Evolutionary conservation across 2,329 filamentous ascomycete species (phyloP).

Genomic region (Diplodia seriata): DNA sequence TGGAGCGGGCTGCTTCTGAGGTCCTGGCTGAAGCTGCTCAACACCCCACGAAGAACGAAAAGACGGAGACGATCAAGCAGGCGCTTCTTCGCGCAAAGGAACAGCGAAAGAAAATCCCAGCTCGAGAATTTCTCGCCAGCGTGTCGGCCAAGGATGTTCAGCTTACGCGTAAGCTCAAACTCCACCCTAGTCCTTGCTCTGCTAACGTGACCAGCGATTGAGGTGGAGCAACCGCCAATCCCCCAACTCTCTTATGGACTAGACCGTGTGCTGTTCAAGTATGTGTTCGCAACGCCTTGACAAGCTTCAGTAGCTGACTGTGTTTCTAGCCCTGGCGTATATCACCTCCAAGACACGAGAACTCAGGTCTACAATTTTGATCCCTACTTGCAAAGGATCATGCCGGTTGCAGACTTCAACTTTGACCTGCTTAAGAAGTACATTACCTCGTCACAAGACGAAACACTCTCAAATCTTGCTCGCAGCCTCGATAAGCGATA

Average conservation of each 20-base stretch:
- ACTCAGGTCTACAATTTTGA: slow-evolving; percentile 96
- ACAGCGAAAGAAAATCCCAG: background rate
- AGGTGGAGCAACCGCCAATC: slow-evolving; percentile 59
- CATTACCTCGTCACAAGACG: slow-evolving; percentile 88
- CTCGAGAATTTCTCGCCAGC: background rate
- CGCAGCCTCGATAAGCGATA: slow-evolving; percentile 75
- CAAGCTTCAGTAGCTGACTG: background rate
- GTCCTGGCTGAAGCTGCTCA: slow-evolving; percentile 8
- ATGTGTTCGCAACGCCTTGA: slow-evolving; percentile 38
- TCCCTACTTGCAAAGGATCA: slow-evolving; percentile 89
- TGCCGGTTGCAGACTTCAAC: slow-evolving; percentile 92
- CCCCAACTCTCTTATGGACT: slow-evolving; percentile 76
- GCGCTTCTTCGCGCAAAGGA: slow-evolving; percentile 5
- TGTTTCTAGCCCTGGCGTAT: slow-evolving; percentile 71
- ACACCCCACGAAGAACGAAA: background rate
- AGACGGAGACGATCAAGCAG: slow-evolving; percentile 4
- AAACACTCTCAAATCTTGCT: slow-evolving; percentile 72
- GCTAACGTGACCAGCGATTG: slow-evolving; percentile 46
- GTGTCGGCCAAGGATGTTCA: slow-evolving; percentile 24
- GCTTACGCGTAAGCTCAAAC: slow-evolving; percentile 25
- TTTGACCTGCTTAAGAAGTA: slow-evolving; percentile 86
- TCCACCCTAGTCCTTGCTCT: background rate
- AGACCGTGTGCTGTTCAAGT: slow-evolving; percentile 92
- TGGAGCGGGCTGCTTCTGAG: background rate
- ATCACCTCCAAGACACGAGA: slow-evolving; percentile 85